Conservation (phyloP, 805 yeast genomes). For the Candida tammaniensis region DNA sequence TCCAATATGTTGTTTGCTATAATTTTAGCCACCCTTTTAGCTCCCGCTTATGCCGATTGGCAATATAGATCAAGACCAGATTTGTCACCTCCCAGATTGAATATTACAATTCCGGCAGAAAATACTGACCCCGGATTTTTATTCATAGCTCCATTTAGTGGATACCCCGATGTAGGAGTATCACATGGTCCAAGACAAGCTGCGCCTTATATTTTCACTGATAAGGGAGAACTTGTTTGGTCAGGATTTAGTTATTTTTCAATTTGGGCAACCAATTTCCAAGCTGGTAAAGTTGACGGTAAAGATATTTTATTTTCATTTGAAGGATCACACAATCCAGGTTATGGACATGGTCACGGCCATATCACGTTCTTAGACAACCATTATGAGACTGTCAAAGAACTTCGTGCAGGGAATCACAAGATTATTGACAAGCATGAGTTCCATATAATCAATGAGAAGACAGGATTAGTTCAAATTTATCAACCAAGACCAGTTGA, state of each 20-base stretch:
- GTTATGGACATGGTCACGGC: constrained; percentile 24
- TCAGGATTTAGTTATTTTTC: constrained; percentile 32
- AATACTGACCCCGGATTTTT: constrained; percentile 25
- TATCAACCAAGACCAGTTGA: constrained; percentile 32
- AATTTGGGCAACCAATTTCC: constrained; percentile 30
- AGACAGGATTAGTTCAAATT: constrained; percentile 28
- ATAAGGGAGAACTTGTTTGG: constrained; percentile 37
- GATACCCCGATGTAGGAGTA: constrained; percentile 17
- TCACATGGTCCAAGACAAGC: constrained; percentile 27
- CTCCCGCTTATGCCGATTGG: constrained; percentile 22
- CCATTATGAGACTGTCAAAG: constrained; percentile 27
- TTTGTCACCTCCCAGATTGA: constrained; percentile 29
- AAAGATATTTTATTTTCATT: constrained; percentile 27
- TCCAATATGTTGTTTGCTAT: constrained; percentile 2
- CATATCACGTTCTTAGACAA: constrained; percentile 29
- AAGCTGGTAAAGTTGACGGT: constrained; percentile 22
- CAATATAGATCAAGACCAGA: constrained; percentile 35
- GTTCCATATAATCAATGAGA: constrained; percentile 28
- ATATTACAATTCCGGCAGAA: constrained; percentile 23
- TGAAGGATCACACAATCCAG: constrained; percentile 34
- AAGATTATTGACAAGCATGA: constrained; percentile 34
- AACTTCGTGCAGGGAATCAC: constrained; percentile 33
- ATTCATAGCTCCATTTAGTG: constrained; percentile 28
- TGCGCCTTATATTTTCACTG: constrained; percentile 33
- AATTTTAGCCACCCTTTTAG: constrained; percentile 7